phyloP scores from a whole-genome alignment of 2,329 filamentous ascomycete genomes.

The Colletotrichum coccodes region DNA sequence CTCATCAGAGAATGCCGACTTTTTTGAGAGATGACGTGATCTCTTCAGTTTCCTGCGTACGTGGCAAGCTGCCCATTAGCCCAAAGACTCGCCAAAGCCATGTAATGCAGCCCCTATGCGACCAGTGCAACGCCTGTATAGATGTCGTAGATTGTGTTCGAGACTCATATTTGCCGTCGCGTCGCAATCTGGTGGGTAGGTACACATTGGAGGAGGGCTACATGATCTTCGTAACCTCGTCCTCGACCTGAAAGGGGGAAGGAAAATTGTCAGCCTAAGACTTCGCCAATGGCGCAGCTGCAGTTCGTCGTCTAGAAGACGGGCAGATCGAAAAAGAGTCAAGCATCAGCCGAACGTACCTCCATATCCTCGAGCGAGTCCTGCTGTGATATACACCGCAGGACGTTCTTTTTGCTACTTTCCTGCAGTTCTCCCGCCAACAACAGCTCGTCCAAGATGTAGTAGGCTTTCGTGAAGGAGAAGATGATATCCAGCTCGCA shows the following conservation, averaged over 20 bases:
- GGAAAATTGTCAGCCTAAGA: slow-evolving; percentile 59
- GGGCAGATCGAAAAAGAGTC: neutral
- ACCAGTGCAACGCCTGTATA: slow-evolving; percentile 4
- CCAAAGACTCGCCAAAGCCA: slow-evolving; percentile 28
- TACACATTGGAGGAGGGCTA: slow-evolving; percentile 53
- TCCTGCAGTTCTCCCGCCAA: slow-evolving; percentile 97
- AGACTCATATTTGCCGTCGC: slow-evolving; percentile 4
- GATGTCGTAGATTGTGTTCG: slow-evolving; percentile 12
- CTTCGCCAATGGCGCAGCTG: slow-evolving; percentile 29
- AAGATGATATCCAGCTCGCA: slow-evolving; percentile 99
- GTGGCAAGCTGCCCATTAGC: slow-evolving; percentile 38
- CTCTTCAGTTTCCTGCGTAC: slow-evolving; percentile 46
- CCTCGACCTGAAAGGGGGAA: slow-evolving; percentile 75
- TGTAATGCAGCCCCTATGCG: slow-evolving; percentile 1
- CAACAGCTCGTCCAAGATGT: slow-evolving; percentile 96
- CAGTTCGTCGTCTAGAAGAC: slow-evolving; percentile 9
- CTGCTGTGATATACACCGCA: slow-evolving; percentile 95
- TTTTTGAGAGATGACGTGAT: slow-evolving; percentile 50
- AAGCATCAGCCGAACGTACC: slow-evolving; percentile 69
- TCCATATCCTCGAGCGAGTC: slow-evolving; percentile 99
- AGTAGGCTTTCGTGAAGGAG: slow-evolving; percentile 99
- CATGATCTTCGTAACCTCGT: slow-evolving; percentile 92
- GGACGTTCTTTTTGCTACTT: slow-evolving; percentile 98
- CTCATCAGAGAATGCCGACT: slow-evolving; percentile 54
- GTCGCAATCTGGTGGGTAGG: slow-evolving; percentile 23